Percentiles rank a stretch among this genome's conserved stretches.
Conservation (phyloP, 2,329 filamentous ascomycete genomes). For the Ophiostoma populinum region DNA sequence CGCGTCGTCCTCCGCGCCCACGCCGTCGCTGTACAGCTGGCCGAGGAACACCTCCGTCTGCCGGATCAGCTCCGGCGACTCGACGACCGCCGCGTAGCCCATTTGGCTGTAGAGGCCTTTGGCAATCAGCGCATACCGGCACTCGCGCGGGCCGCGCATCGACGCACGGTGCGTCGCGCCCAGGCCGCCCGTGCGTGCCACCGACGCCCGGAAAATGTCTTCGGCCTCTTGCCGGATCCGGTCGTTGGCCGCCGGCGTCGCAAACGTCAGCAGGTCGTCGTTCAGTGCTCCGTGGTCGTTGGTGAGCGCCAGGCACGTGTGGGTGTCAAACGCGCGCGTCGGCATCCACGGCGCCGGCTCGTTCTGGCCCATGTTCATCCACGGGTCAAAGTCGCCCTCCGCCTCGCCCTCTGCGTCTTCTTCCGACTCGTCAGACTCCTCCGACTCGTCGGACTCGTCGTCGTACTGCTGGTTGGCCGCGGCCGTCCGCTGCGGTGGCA, state of each 20-base stretch:
- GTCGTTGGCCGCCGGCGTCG: conserved; percentile 32
- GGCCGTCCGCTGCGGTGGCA: neutral
- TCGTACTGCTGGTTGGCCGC: neutral
- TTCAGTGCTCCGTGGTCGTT: conserved; percentile 8
- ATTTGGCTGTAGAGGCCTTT: conserved; percentile 47
- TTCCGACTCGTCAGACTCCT: conserved; percentile 20
- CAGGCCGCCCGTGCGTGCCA: conserved; percentile 23
- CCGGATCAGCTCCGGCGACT: conserved; percentile 55
- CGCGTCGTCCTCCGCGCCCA: conserved; percentile 36
- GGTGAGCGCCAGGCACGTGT: neutral
- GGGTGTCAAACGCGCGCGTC: neutral
- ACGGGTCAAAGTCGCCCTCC: conserved; percentile 14
- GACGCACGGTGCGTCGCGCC: neutral
- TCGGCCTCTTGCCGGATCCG: conserved; percentile 38
- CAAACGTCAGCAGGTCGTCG: conserved; percentile 35
- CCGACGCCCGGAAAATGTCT: conserved; percentile 35
- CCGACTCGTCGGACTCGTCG: conserved; percentile 18
- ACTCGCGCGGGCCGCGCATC: conserved; percentile 26
- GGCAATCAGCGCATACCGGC: conserved; percentile 53
- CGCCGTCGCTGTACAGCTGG: conserved; percentile 44
- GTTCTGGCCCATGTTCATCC: conserved; percentile 9
- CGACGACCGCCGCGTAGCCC: conserved; percentile 43
- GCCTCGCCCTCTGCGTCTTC: conserved; percentile 22
- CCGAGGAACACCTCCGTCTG: conserved; percentile 56
- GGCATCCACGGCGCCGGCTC: conserved; percentile 9